Percentiles rank a stretch among this genome's conserved stretches.
Evolutionary conservation across 352 stramenopile species (phyloP).

Genomic region (Phytophthora lateralis): DNA sequence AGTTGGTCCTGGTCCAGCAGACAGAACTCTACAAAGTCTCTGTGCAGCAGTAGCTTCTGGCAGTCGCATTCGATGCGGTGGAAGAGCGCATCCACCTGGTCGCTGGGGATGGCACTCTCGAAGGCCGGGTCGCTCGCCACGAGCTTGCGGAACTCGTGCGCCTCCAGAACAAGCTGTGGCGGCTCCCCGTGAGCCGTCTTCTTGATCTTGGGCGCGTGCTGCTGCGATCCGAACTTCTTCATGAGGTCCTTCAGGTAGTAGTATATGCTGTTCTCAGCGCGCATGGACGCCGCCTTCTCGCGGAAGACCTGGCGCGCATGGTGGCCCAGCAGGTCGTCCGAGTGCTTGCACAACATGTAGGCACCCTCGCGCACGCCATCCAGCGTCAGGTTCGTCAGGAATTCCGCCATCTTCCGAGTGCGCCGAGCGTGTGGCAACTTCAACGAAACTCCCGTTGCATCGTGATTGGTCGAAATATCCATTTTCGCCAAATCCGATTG

Average conservation of each 20-base stretch:
- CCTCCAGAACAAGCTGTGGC: conserved; percentile 58
- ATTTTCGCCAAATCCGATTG: conserved; percentile 20
- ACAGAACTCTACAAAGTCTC: conserved; percentile 85
- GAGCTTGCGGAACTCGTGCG: conserved; percentile 79
- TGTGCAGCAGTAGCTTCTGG: conserved; percentile 56
- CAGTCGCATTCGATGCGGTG: conserved; percentile 68
- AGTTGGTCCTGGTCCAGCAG: conserved; percentile 80
- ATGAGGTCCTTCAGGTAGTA: conserved; percentile 89
- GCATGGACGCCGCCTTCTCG: conserved; percentile 84
- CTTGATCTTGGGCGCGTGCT: conserved; percentile 50
- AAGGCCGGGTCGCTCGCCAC: conserved; percentile 81
- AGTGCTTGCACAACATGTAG: conserved; percentile 88
- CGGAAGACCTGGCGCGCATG: conserved; percentile 81
- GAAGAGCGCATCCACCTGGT: conserved; percentile 79
- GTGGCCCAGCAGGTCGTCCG: conserved; percentile 82
- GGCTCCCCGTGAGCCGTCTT: conserved; percentile 36
- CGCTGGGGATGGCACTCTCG: conserved; percentile 66
- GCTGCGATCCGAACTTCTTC: conserved; percentile 61
- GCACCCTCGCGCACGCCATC: conserved; percentile 77
- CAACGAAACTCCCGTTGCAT: conserved; percentile 29
- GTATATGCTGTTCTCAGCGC: conserved; percentile 82
- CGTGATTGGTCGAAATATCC: conserved; percentile 25
- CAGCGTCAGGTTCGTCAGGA: conserved; percentile 71
- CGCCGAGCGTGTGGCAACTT: conserved; percentile 23
- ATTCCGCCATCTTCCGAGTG: conserved; percentile 35